Base-by-base conservation (phyloP, 441 rosid species). In the Arabidopsis hybrid region DNA sequence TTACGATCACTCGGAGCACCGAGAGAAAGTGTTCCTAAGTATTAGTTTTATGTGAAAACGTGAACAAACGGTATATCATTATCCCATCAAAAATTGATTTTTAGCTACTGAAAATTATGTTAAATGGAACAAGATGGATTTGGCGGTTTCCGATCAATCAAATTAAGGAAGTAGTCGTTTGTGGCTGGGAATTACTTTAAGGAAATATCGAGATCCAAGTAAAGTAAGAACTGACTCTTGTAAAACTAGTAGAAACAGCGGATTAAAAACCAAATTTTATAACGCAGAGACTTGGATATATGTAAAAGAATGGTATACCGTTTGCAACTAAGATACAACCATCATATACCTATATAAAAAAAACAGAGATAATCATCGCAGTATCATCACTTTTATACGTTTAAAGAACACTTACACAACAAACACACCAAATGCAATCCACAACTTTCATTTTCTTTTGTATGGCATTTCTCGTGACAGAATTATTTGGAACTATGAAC, bases 401-500 rank as follows among this genome's bases (percentile, higher is more conserved):
- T 58, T 35, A 7, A 57, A 26, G 10, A 56, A 68, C 32, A 57
- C 53, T 69, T 12, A 9, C 65, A 58, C 59, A 59, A 50, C 35
- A 71, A 71, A 49, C 5, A 29, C 60, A 61, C 35, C n/a, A 49
- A 2, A 61, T 16, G 60, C 68, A 67, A 67, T 38, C 17, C 51
- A 60, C 65, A 51, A 14, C 10, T 11, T 59, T 21, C 16, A 21
- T 58, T 42, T 61, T 36, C 35, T 35, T 57, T 40, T 31, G 29
- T 6, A 40, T 46, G 49, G 0, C 57, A 69, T 34, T 58, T 50
- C 56, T 66, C 43, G 52, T 69, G 63, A 42, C 51, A 16, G 40
- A 63, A 63, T 67, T 46, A 78, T 29, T 1, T 4, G 51, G 12
- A 69, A 63, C 70, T 76, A 76, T 76, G 66, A 63, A 56, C 75